phyloP scores from a whole-genome alignment of 2,329 filamentous ascomycete species.

The Fusarium palustre region DNA sequence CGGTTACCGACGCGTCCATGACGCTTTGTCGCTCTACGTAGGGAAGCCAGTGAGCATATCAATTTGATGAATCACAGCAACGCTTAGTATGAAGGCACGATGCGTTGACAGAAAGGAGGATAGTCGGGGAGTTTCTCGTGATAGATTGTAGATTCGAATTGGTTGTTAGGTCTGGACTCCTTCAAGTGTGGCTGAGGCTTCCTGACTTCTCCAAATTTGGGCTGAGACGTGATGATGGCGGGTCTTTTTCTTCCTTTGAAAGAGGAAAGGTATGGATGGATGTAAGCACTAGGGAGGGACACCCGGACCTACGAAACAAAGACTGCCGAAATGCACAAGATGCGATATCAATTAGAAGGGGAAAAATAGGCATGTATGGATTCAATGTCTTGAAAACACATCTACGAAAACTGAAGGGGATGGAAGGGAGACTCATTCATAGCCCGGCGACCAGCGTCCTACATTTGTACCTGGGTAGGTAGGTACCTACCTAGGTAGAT shows the following conservation, averaged over 20 bases:
- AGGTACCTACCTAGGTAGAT: too few relatives aligned
- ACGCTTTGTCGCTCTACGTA: constrained; percentile 45
- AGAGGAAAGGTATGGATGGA: constrained; percentile 18
- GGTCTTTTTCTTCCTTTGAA: constrained; percentile 11
- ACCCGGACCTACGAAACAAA: constrained; percentile 16
- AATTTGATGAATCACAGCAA: constrained; percentile 18
- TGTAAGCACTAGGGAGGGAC: constrained; percentile 30
- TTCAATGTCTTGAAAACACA: background rate
- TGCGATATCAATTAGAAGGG: background rate
- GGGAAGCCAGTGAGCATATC: constrained; percentile 42
- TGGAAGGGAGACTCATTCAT: background rate
- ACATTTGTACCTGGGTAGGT: too few relatives aligned
- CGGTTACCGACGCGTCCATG: constrained; percentile 49
- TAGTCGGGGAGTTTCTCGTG: constrained; percentile 12
- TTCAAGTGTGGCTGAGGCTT: constrained; percentile 36
- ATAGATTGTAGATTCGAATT: constrained; percentile 12
- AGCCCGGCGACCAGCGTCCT: constrained; percentile 8
- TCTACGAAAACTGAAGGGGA: background rate
- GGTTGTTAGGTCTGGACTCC: constrained; percentile 22
- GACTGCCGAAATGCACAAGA: background rate
- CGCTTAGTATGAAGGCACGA: background rate
- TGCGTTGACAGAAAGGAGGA: background rate
- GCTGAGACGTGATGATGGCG: constrained; percentile 29
- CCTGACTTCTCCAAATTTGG: constrained; percentile 7
- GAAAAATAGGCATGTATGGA: background rate